Base-by-base conservation (phyloP, 805 yeast genomes). In the Yarrowia keelungensis region DNA sequence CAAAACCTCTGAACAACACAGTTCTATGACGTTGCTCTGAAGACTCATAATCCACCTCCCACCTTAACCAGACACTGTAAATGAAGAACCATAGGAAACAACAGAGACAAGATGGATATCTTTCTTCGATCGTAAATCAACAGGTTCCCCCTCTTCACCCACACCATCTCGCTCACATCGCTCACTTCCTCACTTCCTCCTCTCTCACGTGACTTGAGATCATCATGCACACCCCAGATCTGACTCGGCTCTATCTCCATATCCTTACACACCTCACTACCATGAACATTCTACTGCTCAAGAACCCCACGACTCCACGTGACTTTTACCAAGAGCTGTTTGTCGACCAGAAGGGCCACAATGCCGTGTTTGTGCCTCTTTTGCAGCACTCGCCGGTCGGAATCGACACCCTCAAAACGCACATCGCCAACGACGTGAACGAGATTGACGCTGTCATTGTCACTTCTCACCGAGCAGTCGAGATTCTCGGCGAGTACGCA, bases 391-490 rank as follows among this genome's bases (percentile, higher is more conserved):
- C 83, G 0, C 87, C 85, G 56, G 77, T 84, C 32, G 83, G 86
- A 69, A 81, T 85, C 11, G 72, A 75, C 0, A 80, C 78, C 14
- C 83, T 90, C 3, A 71, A 73, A 0, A 82, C 83, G 64, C 78
- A 92, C 11, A 74, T 74, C 2, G 81, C 86, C 5, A 74, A 74
- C 0, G 80, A 78, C 10, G 86, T 85, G 70, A 70, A 84, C 0
- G 58, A 73, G 0, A 73, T 82, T 38, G 81, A 83, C 49, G 84
- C 87, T 0, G 77, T 92, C 45, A 89, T 94, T 10, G 87, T 94
- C 4, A 93, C 98, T 0, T 90, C 97, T 1, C 98, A 94, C 76
- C 78, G 98, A 72, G 97, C 97, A 1, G 97, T 93, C 0, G 97
- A 93, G 73, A 88, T 91, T 5, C 8, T 72, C 70, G 67, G 61